phyloP scores from a whole-genome alignment of 768 basidiomycete species.

The Tubosaeta brunneosetosa region DNA sequence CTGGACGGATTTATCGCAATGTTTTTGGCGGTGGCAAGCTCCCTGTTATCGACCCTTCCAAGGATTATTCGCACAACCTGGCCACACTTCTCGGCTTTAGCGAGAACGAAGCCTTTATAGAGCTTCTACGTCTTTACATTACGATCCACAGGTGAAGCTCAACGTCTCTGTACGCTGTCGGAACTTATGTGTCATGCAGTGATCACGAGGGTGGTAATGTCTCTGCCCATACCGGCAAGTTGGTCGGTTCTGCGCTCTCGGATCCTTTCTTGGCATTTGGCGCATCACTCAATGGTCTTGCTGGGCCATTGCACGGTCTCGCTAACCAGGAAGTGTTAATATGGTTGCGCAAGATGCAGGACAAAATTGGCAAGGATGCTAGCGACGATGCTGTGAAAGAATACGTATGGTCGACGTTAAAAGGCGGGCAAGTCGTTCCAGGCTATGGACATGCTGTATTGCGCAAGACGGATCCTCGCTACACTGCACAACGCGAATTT shows the following conservation, averaged over 20 bases:
- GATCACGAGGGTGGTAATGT: conserved; percentile 99
- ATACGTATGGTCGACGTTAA: conserved; percentile 93
- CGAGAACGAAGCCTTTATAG: conserved; percentile 82
- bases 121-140: conserved; percentile 92
- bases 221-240: conserved; percentile 90
- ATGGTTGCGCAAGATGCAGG: conserved; percentile 93
- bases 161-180: neutral
- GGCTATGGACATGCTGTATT: conserved; percentile 87
- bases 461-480: conserved; percentile 89
- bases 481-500: conserved; percentile 87
- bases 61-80: conserved; percentile 90
- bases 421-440: conserved; percentile 90
- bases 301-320: conserved; percentile 94
- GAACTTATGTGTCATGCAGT: conserved; percentile 31
- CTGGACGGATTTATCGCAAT: conserved; percentile 87
- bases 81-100: conserved; percentile 89
- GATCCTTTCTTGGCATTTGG: conserved; percentile 95
- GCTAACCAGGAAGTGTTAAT: conserved; percentile 96
- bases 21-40: conserved; percentile 86
- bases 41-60: conserved; percentile 73
- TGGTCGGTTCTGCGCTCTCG: conserved; percentile 92
- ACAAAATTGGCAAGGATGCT: conserved; percentile 79
- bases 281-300: conserved; percentile 92
- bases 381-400: conserved; percentile 85
- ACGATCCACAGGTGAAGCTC: conserved; percentile 79